phyloP scores from a whole-genome alignment of 169 alveolate genomes.

The Plasmodium adleri region DNA sequence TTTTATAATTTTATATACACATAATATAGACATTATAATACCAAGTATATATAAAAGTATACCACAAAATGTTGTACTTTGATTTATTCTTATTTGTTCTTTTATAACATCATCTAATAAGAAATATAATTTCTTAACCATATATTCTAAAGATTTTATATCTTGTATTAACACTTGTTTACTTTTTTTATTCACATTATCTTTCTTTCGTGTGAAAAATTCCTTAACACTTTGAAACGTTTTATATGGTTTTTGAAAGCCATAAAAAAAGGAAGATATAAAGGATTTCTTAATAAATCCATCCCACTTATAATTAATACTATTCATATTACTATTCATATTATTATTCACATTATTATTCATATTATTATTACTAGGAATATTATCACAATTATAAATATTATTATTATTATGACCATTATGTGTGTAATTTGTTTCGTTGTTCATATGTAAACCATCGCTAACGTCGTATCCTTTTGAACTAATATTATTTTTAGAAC shows the following conservation, averaged over 20 bases:
- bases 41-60: conserved; percentile 47
- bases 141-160: conserved; percentile 58
- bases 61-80: conserved; percentile 49
- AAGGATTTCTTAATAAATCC: no score
- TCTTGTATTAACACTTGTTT: conserved; percentile 50
- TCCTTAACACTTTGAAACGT: conserved; percentile 60
- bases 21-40: conserved; percentile 52
- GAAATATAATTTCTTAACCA: conserved; percentile 52
- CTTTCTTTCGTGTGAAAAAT: conserved; percentile 31
- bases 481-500: no score
- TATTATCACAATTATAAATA: not conserved
- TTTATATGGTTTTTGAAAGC: conserved; percentile 38
- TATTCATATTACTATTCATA: not conserved
- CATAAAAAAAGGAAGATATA: conserved; percentile 9
- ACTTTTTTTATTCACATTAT: conserved; percentile 27
- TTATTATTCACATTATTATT: not conserved
- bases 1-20: conserved; percentile 50
- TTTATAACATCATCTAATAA: conserved; percentile 58
- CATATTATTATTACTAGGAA: not conserved
- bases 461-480: no score
- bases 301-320: no score
- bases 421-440: no score
- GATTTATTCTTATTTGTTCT: conserved; percentile 59
- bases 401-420: no score
- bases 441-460: no score